Conservation (phyloP, 2,329 filamentous ascomycete genomes). For the Xylariaceae sp. region DNA sequence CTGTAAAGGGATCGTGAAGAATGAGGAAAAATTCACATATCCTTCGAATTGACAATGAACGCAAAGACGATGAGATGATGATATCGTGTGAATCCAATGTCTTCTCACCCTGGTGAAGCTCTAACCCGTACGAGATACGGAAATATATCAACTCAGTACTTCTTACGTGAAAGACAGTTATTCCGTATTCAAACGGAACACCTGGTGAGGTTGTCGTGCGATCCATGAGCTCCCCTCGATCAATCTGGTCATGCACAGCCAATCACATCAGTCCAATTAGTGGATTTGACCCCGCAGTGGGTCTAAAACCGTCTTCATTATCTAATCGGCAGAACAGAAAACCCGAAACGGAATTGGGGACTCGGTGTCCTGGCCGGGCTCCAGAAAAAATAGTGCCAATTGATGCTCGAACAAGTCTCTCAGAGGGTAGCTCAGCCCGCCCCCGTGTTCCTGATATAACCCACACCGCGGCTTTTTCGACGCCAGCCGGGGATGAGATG, state of each 20-base stretch:
- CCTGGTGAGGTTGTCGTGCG: too few species aligned
- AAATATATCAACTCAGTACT: too few species aligned
- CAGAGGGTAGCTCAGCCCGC: conserved; percentile 12
- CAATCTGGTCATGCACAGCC: background rate
- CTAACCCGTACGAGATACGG: too few species aligned
- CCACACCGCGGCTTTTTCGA: conserved; percentile 21
- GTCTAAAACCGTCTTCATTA: background rate
- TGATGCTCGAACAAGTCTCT: conserved; percentile 16
- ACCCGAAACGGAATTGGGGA: conserved; percentile 8
- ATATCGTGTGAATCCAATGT: too few species aligned
- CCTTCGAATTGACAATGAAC: too few species aligned
- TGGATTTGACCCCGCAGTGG: background rate
- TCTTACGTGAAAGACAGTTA: too few species aligned
- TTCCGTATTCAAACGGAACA: too few species aligned
- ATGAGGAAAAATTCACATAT: too few species aligned
- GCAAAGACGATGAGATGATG: too few species aligned
- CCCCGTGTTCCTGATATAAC: conserved; percentile 17
- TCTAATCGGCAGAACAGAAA: conserved; percentile 15
- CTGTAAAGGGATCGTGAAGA: too few species aligned
- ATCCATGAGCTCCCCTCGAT: too few species aligned
- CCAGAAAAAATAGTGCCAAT: conserved; percentile 28
- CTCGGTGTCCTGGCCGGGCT: background rate
- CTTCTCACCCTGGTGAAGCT: too few species aligned
- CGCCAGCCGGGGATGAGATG: conserved; percentile 39
- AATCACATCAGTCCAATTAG: background rate